Evolutionary conservation across 352 stramenopile species (phyloP).

Genomic region (Stramenopiles sp.): DNA sequence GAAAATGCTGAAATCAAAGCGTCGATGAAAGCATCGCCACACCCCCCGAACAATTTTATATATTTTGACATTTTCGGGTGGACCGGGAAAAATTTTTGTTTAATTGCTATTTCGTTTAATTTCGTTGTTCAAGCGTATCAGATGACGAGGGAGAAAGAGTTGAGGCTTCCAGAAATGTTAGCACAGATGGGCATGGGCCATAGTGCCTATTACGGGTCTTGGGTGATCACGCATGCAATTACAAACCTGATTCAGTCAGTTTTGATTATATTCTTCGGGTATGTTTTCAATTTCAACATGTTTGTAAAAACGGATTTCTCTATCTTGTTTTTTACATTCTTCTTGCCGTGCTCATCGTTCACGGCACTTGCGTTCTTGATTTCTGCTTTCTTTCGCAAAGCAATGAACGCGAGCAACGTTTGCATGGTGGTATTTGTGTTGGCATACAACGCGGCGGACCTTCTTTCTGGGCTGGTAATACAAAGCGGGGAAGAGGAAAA

Average conservation of each 20-base stretch:
- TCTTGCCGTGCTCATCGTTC: background rate
- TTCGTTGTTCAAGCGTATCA: constrained; percentile 10
- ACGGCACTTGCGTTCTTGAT: no score
- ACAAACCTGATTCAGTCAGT: background rate
- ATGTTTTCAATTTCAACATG: background rate
- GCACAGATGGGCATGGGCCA: constrained; percentile 2
- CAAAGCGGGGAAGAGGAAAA: no score
- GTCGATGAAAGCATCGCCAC: no score
- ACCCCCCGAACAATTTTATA: background rate
- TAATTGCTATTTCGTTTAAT: background rate
- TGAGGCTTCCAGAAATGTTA: background rate
- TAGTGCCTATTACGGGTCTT: background rate
- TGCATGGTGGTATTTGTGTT: no score
- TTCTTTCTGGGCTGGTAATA: no score
- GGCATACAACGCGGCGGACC: no score
- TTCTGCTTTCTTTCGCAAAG: no score
- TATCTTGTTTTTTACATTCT: background rate
- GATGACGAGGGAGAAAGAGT: background rate
- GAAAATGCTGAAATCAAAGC: no score
- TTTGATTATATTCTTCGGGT: background rate
- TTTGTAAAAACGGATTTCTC: background rate
- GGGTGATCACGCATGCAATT: background rate
- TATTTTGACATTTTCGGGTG: background rate
- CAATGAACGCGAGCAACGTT: no score
- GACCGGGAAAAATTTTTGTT: background rate